Conservation (phyloP, 306 rosid genomes). For the Fragaria iinumae region DNA sequence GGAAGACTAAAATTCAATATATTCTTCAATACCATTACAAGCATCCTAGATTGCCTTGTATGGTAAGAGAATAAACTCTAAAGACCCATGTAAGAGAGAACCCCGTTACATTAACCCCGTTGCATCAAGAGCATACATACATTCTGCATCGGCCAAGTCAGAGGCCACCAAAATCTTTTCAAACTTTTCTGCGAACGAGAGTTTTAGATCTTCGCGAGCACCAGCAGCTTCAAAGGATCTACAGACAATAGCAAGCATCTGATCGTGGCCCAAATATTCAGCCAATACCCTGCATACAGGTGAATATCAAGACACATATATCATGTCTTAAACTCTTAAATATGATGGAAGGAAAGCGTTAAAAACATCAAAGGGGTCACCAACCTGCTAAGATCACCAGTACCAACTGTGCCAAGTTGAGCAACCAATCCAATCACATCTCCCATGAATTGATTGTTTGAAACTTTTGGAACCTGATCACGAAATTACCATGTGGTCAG, state of each 20-base stretch:
- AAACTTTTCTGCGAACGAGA: no score
- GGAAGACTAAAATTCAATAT: no score
- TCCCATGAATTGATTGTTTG: conserved; percentile 27
- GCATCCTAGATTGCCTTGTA: no score
- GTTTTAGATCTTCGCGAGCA: conserved; percentile 7
- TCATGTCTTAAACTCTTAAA: not conserved
- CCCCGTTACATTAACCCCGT: no score
- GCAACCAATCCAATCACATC: conserved; percentile 57
- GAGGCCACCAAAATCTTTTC: no score
- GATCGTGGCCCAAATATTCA: conserved; percentile 62
- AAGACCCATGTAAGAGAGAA: no score
- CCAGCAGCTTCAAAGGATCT: conserved; percentile 42
- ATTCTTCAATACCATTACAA: no score
- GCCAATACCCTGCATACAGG: conserved; percentile 39
- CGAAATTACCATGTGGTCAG: not conserved
- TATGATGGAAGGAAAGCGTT: not conserved
- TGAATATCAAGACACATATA: not conserved
- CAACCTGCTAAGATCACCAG: conserved; percentile 57
- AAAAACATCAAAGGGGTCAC: not conserved
- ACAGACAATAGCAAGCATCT: conserved; percentile 56
- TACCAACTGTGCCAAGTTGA: conserved; percentile 50
- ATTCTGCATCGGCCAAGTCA: no score
- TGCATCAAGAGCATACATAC: no score
- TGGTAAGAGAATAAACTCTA: no score
- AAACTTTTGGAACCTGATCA: conserved; percentile 11